Base-by-base conservation (phyloP, 2,329 filamentous ascomycete genomes). In the Ramichloridium luteum region DNA sequence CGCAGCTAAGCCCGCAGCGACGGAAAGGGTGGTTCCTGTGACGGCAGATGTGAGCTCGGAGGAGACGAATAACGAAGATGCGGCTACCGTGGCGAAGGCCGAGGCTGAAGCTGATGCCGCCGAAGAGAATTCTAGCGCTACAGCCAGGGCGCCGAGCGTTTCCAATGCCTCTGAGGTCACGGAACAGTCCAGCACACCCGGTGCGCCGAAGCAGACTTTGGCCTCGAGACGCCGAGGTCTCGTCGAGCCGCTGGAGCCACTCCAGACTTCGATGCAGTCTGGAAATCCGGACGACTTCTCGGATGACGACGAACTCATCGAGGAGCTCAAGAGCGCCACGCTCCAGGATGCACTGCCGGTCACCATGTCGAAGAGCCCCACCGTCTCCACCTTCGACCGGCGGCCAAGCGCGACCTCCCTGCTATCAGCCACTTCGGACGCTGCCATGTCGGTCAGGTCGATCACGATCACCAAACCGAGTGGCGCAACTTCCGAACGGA, bases 291-390 rank as follows among this genome's bases (percentile, higher is more conserved):
- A 55, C 13, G 62, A 67, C 25, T 69, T 70, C 50, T 77, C 80
- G n/a, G 81, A 88, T 53, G 82, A 90, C 49, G 48, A 48, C 14
- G 50, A 55, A 9, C 42, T 54, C 25, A 32, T 92, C 71, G 80
- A 92, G 35, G 85, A 93, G 57, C 61, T 93, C 34, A 80, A 83
- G 46, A 80, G 74, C 34, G 85, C 84, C 16, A 85, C 79, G 2
- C 62, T 93, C 12, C 71, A 90, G 50, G 74, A 93, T 59, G 84
- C 84, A n/a, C 79, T 77, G 50, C 78, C 82, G 2, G 73, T 92
- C 41, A 70, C 71, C 2, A 75, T 90, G 6, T 75, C 80, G 20
- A 13, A 86, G 85, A 54, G 84, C 84, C n/a, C 82, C 15, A 68
- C 74, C 32, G 72, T 72, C 41, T 58, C 65, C n/a, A n/a, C n/a